Conservation (phyloP, 164 flowering plant species). For the Sextonia rubra region DNA sequence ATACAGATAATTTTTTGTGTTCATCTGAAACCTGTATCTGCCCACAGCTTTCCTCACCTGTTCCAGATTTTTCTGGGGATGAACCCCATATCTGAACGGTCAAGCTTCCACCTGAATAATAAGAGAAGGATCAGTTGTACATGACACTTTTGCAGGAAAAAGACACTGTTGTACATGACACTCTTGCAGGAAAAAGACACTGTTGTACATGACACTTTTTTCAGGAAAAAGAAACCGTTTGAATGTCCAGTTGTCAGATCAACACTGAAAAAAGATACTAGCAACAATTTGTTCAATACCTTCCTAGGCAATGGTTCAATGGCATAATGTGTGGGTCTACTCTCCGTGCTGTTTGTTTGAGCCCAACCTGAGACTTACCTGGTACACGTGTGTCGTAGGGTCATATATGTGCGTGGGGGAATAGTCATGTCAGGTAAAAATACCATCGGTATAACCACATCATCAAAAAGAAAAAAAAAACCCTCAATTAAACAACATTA, state of each 20-base stretch:
- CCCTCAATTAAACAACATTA: no score
- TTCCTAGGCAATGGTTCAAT: background rate
- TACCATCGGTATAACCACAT: no score
- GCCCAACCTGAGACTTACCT: no score
- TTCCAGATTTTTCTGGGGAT: conserved; percentile 18
- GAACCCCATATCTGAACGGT: conserved; percentile 62
- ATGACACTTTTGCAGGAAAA: background rate
- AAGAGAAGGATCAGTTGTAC: conserved; percentile 1
- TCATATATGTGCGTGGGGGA: no score
- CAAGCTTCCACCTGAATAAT: conserved; percentile 61
- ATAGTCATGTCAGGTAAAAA: no score
- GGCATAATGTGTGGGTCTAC: no score
- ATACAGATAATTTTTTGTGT: conserved; percentile 13
- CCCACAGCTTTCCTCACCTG: conserved; percentile 13
- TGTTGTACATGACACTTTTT: background rate
- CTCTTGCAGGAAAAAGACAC: background rate
- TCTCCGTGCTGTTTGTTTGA: no score
- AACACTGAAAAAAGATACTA: no score
- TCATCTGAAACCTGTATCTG: conserved; percentile 22
- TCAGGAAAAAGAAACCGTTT: background rate
- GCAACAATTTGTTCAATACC: background rate
- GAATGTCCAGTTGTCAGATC: background rate
- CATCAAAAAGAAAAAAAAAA: no score
- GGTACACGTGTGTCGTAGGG: no score
- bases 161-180: background rate